Percentiles rank a stretch among this genome's conserved stretches.
These are phyloP conservation scores for Nemania serpens DNA, from an alignment of 2,329 filamentous ascomycete genomes.

Conservation along the genomic window DNA sequence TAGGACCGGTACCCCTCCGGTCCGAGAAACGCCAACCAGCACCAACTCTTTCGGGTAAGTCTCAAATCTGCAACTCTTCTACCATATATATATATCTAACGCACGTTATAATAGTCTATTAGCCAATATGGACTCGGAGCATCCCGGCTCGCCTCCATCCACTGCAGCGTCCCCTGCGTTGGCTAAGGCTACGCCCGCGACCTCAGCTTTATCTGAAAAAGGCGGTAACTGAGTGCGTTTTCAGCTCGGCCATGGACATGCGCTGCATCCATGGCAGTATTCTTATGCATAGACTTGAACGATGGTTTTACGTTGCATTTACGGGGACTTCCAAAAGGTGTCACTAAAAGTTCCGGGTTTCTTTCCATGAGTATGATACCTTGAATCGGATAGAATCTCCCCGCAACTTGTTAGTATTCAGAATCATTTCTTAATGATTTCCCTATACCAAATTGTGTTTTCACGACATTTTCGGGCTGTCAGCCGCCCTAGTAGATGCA, in stretches of 20 bases:
- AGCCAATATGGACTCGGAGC: conserved; percentile 62
- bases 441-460: conserved; percentile 34
- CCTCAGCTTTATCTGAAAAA: conserved; percentile 51
- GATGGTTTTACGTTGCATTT: conserved; percentile 50
- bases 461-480: conserved; percentile 31
- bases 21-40: conserved; percentile 63
- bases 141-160: conserved; percentile 72
- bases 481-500: conserved; percentile 22
- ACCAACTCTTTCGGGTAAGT: conserved; percentile 94
- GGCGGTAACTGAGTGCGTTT: conserved; percentile 52
- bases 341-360: conserved; percentile 50
- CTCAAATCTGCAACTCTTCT: background rate
- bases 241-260: conserved; percentile 43
- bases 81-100: conserved; percentile 39
- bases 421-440: conserved; percentile 33
- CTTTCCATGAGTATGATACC: conserved; percentile 50
- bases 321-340: conserved; percentile 47
- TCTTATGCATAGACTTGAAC: conserved; percentile 50
- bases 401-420: conserved; percentile 37
- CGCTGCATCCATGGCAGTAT: conserved; percentile 46
- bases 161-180: conserved; percentile 68
- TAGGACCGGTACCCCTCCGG: conserved; percentile 84
- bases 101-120: conserved; percentile 51
- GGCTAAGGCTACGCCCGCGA: conserved; percentile 64
- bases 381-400: conserved; percentile 42